Conservation (phyloP, 2,329 filamentous ascomycete genomes). For the Amauroascus verrucosus region DNA sequence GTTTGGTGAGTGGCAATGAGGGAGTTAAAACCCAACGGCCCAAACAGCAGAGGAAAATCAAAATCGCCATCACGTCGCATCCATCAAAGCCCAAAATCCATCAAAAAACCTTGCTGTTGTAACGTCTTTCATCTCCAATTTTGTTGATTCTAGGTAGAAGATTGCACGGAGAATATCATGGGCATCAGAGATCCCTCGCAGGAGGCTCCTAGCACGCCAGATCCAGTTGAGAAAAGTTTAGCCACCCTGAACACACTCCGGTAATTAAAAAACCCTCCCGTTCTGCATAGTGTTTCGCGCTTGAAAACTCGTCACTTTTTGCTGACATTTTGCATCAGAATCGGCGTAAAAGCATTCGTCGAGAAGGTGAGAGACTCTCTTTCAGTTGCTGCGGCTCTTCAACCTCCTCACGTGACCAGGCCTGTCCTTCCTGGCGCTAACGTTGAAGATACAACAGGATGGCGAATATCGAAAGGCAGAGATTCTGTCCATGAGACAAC, state of each 20-base stretch:
- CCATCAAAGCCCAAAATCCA: constrained; percentile 12
- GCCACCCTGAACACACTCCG: constrained; percentile 76
- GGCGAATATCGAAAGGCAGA: constrained; percentile 83
- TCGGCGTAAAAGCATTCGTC: constrained; percentile 57
- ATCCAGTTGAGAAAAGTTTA: constrained; percentile 61
- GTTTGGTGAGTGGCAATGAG: constrained; percentile 13
- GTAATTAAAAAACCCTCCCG: constrained; percentile 36
- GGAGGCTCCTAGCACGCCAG: constrained; percentile 46
- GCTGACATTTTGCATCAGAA: constrained; percentile 33
- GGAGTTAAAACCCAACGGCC: constrained; percentile 5
- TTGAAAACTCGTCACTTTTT: background rate
- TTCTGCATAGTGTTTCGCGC: background rate
- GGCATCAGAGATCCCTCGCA: constrained; percentile 46
- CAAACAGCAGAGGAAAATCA: background rate
- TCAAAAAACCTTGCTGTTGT: constrained; percentile 18
- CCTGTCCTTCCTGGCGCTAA: constrained; percentile 9
- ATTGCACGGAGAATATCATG: constrained; percentile 33
- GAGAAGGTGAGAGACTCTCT: constrained; percentile 49
- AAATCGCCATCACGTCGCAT: constrained; percentile 6
- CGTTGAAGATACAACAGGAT: constrained; percentile 41
- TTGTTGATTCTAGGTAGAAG: constrained; percentile 1
- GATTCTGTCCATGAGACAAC: constrained; percentile 86
- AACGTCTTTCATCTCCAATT: constrained; percentile 19
- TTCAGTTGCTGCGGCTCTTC: constrained; percentile 8
- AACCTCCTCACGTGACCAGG: constrained; percentile 20